Conservation (phyloP, 306 rosid genomes). For the Lathyrus oleraceus region DNA sequence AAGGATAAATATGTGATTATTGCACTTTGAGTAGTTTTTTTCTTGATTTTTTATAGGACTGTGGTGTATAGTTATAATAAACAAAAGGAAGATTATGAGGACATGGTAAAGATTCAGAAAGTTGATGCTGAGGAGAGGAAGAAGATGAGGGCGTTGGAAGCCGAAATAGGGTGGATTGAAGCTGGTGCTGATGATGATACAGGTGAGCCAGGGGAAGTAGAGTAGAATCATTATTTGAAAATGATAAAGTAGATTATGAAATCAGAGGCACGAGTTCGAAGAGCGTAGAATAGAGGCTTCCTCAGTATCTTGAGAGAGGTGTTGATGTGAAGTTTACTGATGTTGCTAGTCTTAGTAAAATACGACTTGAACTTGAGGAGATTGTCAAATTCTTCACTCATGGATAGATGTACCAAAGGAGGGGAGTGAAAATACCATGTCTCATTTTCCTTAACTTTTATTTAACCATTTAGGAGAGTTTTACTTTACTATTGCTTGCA, state of each 20-base stretch:
- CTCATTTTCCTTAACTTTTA: constrained; percentile 19
- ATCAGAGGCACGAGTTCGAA: constrained; percentile 90
- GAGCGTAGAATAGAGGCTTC: constrained; percentile 73
- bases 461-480: constrained; percentile 14
- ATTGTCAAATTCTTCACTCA: constrained; percentile 97
- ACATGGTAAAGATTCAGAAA: too few relatives aligned
- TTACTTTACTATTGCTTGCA: neutral
- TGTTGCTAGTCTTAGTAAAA: constrained; percentile 96
- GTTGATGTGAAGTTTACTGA: constrained; percentile 93
- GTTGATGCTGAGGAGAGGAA: constrained; percentile 84
- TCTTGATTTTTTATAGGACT: too few relatives aligned
- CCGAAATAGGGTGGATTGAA: constrained; percentile 61
- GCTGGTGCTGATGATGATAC: constrained; percentile 58
- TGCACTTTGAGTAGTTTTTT: too few relatives aligned
- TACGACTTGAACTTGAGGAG: constrained; percentile 96
- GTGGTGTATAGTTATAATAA: too few relatives aligned
- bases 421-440: constrained; percentile 99
- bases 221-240: constrained; percentile 78
- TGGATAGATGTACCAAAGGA: constrained; percentile 91
- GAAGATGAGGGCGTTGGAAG: constrained; percentile 79
- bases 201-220: constrained; percentile 64
- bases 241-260: constrained; percentile 95
- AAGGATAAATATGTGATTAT: too few relatives aligned
- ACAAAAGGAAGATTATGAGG: too few relatives aligned
- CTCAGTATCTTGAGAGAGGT: constrained; percentile 90